A percentile compares a stretch with the other conserved stretches of the same genome.
phyloP scores from a whole-genome alignment of 768 basidiomycete genomes.

The Hygrophoropsis aurantiaca region DNA sequence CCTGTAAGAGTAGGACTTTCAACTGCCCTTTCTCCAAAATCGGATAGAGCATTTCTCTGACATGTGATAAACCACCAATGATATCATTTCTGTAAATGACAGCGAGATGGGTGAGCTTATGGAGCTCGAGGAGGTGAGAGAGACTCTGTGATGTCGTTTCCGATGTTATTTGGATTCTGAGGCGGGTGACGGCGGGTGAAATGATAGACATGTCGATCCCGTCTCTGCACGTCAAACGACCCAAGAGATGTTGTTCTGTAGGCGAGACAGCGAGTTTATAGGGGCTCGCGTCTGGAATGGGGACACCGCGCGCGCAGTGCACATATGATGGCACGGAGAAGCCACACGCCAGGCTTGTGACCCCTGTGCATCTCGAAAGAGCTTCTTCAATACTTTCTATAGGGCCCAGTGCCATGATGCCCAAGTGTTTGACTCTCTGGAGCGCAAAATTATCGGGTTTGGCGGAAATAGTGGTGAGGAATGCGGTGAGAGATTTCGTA shows the following conservation, averaged over 20 bases:
- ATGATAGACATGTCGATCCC: slow-evolving; percentile 33
- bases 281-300: not conserved
- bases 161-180: slow-evolving; percentile 31
- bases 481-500: slow-evolving; percentile 27
- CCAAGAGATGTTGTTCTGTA: slow-evolving; percentile 34
- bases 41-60: slow-evolving; percentile 5
- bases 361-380: slow-evolving; percentile 29
- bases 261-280: slow-evolving; percentile 9
- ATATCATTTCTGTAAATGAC: slow-evolving; percentile 8
- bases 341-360: slow-evolving; percentile 34
- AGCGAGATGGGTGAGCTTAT: slow-evolving; percentile 15
- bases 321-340: slow-evolving; percentile 30
- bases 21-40: slow-evolving; percentile 6
- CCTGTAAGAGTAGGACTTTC: slow-evolving; percentile 9
- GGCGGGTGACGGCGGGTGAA: slow-evolving; percentile 29
- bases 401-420: slow-evolving; percentile 36
- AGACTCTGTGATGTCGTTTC: slow-evolving; percentile 7
- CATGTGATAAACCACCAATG: not conserved
- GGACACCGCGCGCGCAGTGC: slow-evolving; percentile 5
- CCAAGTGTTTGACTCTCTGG: slow-evolving; percentile 30
- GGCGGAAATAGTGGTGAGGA: slow-evolving; percentile 23
- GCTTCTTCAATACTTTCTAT: slow-evolving; percentile 29
- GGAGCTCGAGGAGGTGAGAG: slow-evolving; percentile 9
- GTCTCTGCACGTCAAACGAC: slow-evolving; percentile 31
- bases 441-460: slow-evolving; percentile 23